Base-by-base conservation (phyloP, 1,284 basidiomycete genomes). In the Austroboletus olivaceoglutinosus region DNA sequence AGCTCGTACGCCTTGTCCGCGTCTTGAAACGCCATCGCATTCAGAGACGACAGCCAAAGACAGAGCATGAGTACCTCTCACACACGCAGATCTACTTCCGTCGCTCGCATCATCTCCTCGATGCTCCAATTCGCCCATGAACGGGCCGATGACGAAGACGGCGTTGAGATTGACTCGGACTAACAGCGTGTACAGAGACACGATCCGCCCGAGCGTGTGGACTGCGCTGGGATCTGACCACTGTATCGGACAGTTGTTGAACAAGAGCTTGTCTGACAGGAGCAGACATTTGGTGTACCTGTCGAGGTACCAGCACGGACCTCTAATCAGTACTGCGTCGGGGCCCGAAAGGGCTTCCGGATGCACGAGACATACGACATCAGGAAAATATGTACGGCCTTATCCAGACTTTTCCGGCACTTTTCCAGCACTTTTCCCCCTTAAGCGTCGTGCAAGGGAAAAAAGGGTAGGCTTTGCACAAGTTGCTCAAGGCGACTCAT, bases 31-130 rank as follows among this genome's bases (percentile, higher is more conserved):
- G 83, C 78, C 42, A 93, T 75, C 1, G 84, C 80, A 44, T 85
- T 78, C n/a, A 95, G 83, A 69, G 84, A 87, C 22, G 78, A 78
- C 51, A 97, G 77, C 96, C 96, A 99, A 47, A 93, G 75, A 69
- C 98, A 98, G 18, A 90, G 60, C 16, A 89, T 84, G 23, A 95
- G 66, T n/a, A 83, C 72, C 59, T 89, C n/a, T n/a, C n/a, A n/a
- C 36, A 42, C 10, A 6, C 5, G 8, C 15, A 13, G 15, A 6
- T 9, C 15, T 6, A 16, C 9, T 13, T 18, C n/a, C 12, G n/a
- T 18, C 34, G 3, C 15, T 16, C 54, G 50, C 54, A 52, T 58
- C 30, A 7, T 12, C 33, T 83, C 78, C 23, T 82, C 72, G n/a
- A 0, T 56, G 49, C 21, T 73, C 64, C 43, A 89, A 66, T 11